These are phyloP conservation scores for Fusarium burgessii DNA, from an alignment of 2,329 filamentous ascomycete genomes.

Conservation along the genomic window DNA sequence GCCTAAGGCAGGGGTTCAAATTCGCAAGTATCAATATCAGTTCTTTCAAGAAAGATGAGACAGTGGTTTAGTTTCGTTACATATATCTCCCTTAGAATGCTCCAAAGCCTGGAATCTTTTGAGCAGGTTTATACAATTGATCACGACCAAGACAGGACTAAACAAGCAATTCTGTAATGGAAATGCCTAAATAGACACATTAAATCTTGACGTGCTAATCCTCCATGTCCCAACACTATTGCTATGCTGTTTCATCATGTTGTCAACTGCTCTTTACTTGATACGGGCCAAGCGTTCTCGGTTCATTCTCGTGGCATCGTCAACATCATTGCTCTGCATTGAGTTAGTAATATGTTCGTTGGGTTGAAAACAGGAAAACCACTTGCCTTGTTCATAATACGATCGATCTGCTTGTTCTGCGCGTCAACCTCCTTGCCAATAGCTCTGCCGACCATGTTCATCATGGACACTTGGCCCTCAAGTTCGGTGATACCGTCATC, in stretches of 20 bases:
- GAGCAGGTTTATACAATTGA: constrained; percentile 1
- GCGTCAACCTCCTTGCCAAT: constrained; percentile 80
- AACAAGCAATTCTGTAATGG: not conserved
- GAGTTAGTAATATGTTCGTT: constrained; percentile 45
- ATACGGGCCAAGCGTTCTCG: constrained; percentile 76
- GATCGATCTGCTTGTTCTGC: constrained; percentile 81
- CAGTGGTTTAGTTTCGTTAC: constrained; percentile 5
- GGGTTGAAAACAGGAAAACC: not conserved
- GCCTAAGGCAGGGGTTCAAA: not conserved
- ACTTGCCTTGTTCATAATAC: constrained; percentile 81
- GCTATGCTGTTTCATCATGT: constrained; percentile 12
- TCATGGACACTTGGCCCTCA: constrained; percentile 73
- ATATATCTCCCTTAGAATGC: not conserved
- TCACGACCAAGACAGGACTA: constrained; percentile 4
- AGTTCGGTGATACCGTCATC: constrained; percentile 73
- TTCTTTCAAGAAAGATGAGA: not conserved
- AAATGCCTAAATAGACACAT: constrained; percentile 10
- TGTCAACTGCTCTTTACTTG: constrained; percentile 45
- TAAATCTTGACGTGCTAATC: constrained; percentile 10
- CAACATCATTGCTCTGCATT: constrained; percentile 80
- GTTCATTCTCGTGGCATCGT: constrained; percentile 85
- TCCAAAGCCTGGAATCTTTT: not conserved
- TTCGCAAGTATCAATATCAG: not conserved
- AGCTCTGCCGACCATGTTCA: constrained; percentile 79
- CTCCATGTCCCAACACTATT: constrained; percentile 4